Evolutionary conservation across 768 basidiomycete genomes (phyloP).

Genomic region (Serendipita indica): DNA sequence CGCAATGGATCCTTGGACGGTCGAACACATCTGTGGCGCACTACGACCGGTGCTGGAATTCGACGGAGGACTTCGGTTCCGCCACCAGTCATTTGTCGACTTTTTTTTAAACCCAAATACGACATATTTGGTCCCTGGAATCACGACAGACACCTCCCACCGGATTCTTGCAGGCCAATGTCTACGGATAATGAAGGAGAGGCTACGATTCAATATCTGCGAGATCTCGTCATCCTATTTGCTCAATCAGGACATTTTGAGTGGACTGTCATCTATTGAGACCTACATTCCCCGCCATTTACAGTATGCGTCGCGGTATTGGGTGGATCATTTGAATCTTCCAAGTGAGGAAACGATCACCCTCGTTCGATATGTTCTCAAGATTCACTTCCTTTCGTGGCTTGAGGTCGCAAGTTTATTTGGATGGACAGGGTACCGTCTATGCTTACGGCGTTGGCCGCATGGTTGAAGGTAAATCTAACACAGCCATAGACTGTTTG

Average conservation of each 20-base stretch:
- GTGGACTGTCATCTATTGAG: not conserved
- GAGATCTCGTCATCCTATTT: not conserved
- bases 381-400: not conserved
- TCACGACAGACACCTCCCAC: not conserved
- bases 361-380: not conserved
- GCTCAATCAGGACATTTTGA: not conserved
- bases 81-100: constrained; percentile 8
- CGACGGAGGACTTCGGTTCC: not conserved
- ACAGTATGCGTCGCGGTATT: not conserved
- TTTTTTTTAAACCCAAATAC: not conserved
- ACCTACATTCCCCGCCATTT: not conserved
- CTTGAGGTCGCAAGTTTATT: not conserved
- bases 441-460: not conserved
- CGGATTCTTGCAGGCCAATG: not conserved
- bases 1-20: not conserved
- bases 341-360: not conserved
- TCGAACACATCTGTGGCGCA: not conserved
- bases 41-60: not conserved
- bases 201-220: constrained; percentile 7
- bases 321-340: not conserved
- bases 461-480: not conserved
- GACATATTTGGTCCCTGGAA: too few species aligned
- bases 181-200: not conserved
- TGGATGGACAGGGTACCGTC: not conserved
- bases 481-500: too few species aligned